These are phyloP conservation scores for Metarhizium guizhouense DNA, from an alignment of 2,329 filamentous ascomycete species.

Conservation along the genomic window DNA sequence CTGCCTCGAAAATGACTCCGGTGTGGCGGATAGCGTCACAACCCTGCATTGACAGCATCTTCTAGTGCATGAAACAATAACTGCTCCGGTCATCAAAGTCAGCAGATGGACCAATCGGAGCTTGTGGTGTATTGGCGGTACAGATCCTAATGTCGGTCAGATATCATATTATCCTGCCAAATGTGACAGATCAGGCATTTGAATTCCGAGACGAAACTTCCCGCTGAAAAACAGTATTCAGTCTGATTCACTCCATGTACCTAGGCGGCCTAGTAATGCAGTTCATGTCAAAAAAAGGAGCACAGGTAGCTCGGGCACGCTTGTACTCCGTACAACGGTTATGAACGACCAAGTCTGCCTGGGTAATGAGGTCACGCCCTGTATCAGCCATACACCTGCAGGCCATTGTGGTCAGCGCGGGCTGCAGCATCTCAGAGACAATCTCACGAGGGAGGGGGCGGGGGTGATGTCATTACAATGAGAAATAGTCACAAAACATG, in stretches of 20 bases:
- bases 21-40: not conserved
- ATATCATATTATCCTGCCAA: slow-evolving; percentile 5
- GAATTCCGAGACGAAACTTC: not conserved
- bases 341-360: not conserved
- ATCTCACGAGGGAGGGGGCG: too few species aligned
- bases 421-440: too few species aligned
- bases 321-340: not conserved
- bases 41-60: not conserved
- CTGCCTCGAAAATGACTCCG: not conserved
- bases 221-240: not conserved
- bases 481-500: too few species aligned
- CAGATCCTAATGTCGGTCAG: slow-evolving; percentile 8
- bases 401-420: too few species aligned
- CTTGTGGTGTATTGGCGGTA: not conserved
- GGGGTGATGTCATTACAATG: too few species aligned
- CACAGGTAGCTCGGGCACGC: not conserved
- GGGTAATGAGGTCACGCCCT: slow-evolving; percentile 1
- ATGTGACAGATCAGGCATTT: slow-evolving; percentile 10
- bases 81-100: not conserved
- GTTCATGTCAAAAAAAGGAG: not conserved
- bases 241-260: too few species aligned
- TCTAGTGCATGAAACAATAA: not conserved
- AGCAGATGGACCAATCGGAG: not conserved
- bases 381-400: not conserved
- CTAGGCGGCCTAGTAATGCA: not conserved